Evolutionary conservation across 1,139 yeast species (phyloP).

Genomic region (Groenewaldozyma sp.): DNA sequence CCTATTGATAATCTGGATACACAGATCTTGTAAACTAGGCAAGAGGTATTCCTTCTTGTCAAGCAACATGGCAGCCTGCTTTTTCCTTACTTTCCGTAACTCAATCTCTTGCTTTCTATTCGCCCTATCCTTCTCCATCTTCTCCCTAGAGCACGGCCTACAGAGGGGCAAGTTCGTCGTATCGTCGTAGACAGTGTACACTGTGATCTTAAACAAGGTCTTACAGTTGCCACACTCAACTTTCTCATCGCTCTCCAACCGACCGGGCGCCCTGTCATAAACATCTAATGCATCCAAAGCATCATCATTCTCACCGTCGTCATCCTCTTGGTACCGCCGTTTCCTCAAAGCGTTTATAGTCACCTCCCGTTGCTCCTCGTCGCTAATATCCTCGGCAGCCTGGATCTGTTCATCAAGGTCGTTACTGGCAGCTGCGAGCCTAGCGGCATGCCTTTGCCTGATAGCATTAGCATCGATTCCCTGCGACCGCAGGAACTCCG

Average conservation of each 20-base stretch:
- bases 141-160: conserved; percentile 45
- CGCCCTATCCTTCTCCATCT: background rate
- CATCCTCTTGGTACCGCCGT: conserved; percentile 25
- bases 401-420: conserved; percentile 8
- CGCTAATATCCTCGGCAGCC: conserved; percentile 6
- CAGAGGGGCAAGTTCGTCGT: conserved; percentile 37
- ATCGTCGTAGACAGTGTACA: conserved; percentile 48
- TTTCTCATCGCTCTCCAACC: background rate
- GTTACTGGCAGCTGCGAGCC: conserved; percentile 21
- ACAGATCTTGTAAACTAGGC: conserved; percentile 71
- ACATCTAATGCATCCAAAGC: conserved; percentile 16
- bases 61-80: conserved; percentile 73
- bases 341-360: conserved; percentile 11
- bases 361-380: conserved; percentile 4
- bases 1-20: conserved; percentile 60
- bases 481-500: conserved; percentile 45
- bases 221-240: conserved; percentile 50
- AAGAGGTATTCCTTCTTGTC: conserved; percentile 52
- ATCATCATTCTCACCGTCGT: conserved; percentile 26
- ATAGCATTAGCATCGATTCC: conserved; percentile 82
- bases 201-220: conserved; percentile 47
- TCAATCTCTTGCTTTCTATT: conserved; percentile 11
- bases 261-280: background rate
- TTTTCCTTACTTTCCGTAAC: conserved; percentile 55
- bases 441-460: conserved; percentile 45